Evolutionary conservation across 2,329 filamentous ascomycete genomes (phyloP), one percentile per base, ranked within the genome.

Genomic region (Diaporthe velutina): DNA sequence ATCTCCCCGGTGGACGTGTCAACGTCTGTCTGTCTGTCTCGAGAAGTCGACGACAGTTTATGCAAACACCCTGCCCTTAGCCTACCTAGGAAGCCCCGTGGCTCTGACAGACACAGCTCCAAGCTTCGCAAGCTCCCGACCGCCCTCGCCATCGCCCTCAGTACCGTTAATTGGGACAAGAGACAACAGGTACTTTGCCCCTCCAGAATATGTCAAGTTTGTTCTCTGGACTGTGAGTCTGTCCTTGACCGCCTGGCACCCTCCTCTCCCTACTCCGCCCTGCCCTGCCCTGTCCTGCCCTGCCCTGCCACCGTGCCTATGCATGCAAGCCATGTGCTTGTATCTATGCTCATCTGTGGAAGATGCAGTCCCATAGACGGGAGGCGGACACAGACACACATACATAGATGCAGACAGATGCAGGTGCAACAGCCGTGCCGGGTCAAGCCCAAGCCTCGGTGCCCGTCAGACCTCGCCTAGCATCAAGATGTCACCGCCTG

Each of bases 161-260:
- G 35, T 22, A 57, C 35, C 67, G 35, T 71, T 64, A 22, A 64
- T 30, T 19, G 64, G 30, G 33, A 52, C 45, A 52, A 68, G 45
- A 68, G 8, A 54, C 64, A 54, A 68, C 30, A 68, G 64, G 64
- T 68, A 68, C 64, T 68, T 68, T 68, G 45, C 45, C 45, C 50
- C 64, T 52, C 64, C 55, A 67, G 72, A 76, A 70, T 60, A 81
- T 81, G 80, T 79, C 80, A 38, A 81, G 80, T 78, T 77, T 81
- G 25, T 80, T 81, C 76, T 81, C 80, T 50, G 80, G 80, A 76
- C 78, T 81, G 80, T 81, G 74, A 80, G 79, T 79, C 33, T 68
- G 48, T 54, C 64, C 64, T 67, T 68, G 64, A 68, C 64, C 64
- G 64, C 64, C 64, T 67, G 64, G 28, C 45, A 15, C 28, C 64